Evolutionary conservation across 148 eudicot genomes (phyloP).

Genomic region (Polygonum aviculare): DNA sequence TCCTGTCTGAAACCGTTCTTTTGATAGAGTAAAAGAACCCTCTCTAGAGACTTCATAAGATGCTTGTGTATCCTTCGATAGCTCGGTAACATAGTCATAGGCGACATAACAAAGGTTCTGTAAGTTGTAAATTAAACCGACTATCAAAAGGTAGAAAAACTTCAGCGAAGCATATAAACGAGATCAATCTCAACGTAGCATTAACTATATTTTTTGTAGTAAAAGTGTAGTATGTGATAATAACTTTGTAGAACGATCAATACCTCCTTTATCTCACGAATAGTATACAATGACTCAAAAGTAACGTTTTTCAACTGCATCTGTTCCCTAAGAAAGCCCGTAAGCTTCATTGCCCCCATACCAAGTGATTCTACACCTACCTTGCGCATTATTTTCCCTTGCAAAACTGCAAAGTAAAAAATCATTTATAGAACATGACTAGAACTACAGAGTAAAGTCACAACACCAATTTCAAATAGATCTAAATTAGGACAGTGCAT

Average conservation of each 20-base stretch:
- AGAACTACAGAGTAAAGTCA: background rate
- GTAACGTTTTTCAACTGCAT: constrained; percentile 66
- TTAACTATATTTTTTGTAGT: background rate
- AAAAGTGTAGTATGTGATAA: background rate
- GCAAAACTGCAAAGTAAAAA: constrained; percentile 46
- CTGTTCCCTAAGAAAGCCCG: constrained; percentile 70
- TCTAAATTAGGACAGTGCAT: too few relatives aligned
- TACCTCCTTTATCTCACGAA: constrained; percentile 89
- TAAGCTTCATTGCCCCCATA: constrained; percentile 80
- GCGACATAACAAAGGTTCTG: constrained; percentile 95
- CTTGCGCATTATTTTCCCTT: constrained; percentile 78
- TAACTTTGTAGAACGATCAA: background rate
- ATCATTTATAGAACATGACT: constrained; percentile 53
- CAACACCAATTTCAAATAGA: background rate
- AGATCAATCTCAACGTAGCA: background rate
- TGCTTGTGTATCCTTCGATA: constrained; percentile 50
- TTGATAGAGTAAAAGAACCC: constrained; percentile 60
- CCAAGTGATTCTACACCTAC: constrained; percentile 86
- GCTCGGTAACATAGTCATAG: constrained; percentile 74
- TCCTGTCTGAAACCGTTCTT: constrained; percentile 86
- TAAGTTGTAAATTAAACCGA: background rate
- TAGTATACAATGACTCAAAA: constrained; percentile 74
- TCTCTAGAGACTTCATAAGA: constrained; percentile 54
- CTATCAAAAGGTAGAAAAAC: background rate
- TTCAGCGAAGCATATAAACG: background rate